Evolutionary conservation across 768 basidiomycete species (phyloP), one percentile per base, ranked within the genome.

Genomic region (Mycena maculata): DNA sequence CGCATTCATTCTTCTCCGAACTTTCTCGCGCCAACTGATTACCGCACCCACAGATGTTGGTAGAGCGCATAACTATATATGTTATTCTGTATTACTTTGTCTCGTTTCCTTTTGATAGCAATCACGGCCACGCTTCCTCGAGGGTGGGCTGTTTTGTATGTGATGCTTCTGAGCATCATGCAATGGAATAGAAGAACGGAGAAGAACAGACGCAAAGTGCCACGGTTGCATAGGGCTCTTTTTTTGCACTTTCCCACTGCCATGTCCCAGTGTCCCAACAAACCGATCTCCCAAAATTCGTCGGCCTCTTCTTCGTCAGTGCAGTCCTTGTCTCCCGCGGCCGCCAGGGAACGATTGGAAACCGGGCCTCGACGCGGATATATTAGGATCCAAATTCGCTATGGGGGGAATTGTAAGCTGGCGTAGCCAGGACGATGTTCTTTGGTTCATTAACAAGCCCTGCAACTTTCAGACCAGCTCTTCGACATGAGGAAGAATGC

Each of bases 41-140:
- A 58, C n/a, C 44, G 20, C 25, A 28, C 3, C n/a, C 2, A 3
- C 39, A 64, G 55, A 23, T 28, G 20, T 41, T 65, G 50, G 49
- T 53, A 28, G 64, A 54, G 25, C 20, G 30, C 52, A 22, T 38
- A 11, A 23, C 30, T 45, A 58, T 52, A 42, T 65, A 65, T 47
- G 39, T 18, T 36, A 58, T 57, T 6, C n/a, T 66, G 65, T 67
- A 67, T 39, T 61, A 49, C 16, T 67, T 39, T 41, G 10, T 61
- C 42, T 23, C 27, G 22, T 25, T n/a, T 60, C 25, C 57, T 25
- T 44, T 48, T 53, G 30, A 63, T 49, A 41, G 44, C 45, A 16
- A 38, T 56, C 62, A 27, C 8, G 33, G n/a, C n/a, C 49, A 50
- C 49, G 49, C 13, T 3, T 31, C 61, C 39, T 42, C 36, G 30